Evolutionary conservation across 1,139 yeast species (phyloP).

Genomic region (Pichia sp.): DNA sequence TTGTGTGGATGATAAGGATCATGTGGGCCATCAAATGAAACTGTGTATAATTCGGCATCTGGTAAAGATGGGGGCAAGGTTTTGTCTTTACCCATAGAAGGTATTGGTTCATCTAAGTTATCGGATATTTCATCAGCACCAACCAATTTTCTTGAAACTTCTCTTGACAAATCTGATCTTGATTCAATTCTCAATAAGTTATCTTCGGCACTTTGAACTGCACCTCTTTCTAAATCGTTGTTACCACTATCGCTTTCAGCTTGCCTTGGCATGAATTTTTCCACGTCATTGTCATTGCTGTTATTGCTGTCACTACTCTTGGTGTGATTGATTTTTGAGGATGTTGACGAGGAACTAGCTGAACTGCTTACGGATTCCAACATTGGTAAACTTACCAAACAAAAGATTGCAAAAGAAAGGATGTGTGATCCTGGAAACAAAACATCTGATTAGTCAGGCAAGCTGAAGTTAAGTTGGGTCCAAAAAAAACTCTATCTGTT

Average conservation of each 20-base stretch:
- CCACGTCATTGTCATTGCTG: too few relatives aligned
- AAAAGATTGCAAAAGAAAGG: too few relatives aligned
- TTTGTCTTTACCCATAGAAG: slow-evolving; percentile 55
- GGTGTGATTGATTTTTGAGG: too few relatives aligned
- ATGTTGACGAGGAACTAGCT: too few relatives aligned
- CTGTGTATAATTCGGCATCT: slow-evolving; percentile 44
- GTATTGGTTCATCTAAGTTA: slow-evolving; percentile 29
- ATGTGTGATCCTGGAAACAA: too few relatives aligned
- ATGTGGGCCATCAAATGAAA: slow-evolving; percentile 52
- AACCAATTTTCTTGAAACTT: slow-evolving; percentile 27
- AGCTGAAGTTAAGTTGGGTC: too few relatives aligned
- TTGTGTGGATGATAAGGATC: slow-evolving; percentile 62
- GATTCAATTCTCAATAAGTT: slow-evolving; percentile 18
- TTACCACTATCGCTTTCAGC: too few relatives aligned
- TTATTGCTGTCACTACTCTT: neutral
- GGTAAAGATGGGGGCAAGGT: slow-evolving; percentile 49
- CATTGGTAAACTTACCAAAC: too few relatives aligned
- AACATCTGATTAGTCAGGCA: too few relatives aligned
- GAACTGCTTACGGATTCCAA: too few relatives aligned
- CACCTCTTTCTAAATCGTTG: slow-evolving; percentile 10
- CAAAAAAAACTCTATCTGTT: too few relatives aligned
- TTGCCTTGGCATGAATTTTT: too few relatives aligned
- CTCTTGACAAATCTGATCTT: slow-evolving; percentile 18
- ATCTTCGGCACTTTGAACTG: slow-evolving; percentile 9
- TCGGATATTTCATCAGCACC: slow-evolving; percentile 23